Conservation (phyloP, 306 rosid genomes). For the Delonix regia region DNA sequence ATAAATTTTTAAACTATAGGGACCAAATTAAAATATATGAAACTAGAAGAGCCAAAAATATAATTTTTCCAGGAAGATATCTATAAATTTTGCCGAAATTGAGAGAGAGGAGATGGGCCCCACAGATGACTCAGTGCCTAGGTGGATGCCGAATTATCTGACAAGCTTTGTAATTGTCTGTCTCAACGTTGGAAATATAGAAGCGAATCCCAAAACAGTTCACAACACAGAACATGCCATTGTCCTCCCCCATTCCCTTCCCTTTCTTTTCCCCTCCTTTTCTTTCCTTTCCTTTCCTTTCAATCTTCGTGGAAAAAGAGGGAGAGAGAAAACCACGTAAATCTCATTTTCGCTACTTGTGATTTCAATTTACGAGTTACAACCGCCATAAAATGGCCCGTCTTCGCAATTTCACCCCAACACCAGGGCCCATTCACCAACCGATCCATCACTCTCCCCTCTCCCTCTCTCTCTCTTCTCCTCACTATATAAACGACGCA, state of each 20-base stretch:
- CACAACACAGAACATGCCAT: neutral
- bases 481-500: neutral
- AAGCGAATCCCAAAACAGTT: neutral
- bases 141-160: slow-evolving; percentile 35
- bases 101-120: slow-evolving; percentile 46
- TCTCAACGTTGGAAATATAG: neutral
- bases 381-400: slow-evolving; percentile 1
- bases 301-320: too few species aligned
- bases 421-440: slow-evolving; percentile 34
- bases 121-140: slow-evolving; percentile 61
- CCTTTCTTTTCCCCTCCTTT: neutral
- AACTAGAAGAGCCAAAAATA: too few species aligned
- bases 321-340: too few species aligned
- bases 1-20: too few species aligned
- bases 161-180: slow-evolving; percentile 21
- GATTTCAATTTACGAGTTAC: neutral
- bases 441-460: neutral
- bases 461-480: neutral
- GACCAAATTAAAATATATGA: too few species aligned
- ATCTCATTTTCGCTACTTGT: neutral
- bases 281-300: neutral
- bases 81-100: too few species aligned
- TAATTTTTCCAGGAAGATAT: too few species aligned
- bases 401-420: slow-evolving; percentile 28
- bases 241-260: neutral